Base-by-base conservation (phyloP, 768 basidiomycete genomes). In the Pisolithus marmoratus region DNA sequence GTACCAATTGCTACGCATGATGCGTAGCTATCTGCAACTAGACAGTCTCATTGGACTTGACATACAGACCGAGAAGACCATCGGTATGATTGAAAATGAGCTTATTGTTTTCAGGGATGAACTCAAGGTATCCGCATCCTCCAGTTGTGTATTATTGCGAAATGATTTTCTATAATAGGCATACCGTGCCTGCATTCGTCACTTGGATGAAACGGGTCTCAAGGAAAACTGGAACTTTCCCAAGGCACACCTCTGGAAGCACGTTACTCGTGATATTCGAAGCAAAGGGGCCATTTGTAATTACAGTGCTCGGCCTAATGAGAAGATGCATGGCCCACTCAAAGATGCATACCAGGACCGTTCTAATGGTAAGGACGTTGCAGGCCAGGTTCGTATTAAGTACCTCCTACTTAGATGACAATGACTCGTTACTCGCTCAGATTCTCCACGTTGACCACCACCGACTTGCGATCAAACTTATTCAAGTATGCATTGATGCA, bases 301-400 rank as follows among this genome's bases (percentile, higher is more conserved):
- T 40, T 71, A 63, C 46, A 68, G 63, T 27, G 69, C 67, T 4
- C 67, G 67, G 50, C 59, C 59, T 1, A 67, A 65, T 44, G 67
- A 74, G 47, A 54, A 63, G 8, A 48, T 58, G 17, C 68, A 74
- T 48, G 48, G 63, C 0, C 55, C 58, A 0, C 31, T 68, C 6
- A 68, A 70, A 34, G 53, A 50, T 0, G 53, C 49, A 6, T 72
- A 71, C 38, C 57, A 51, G 7, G 29, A 24, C 2, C 54, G 55
- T 5, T 69, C 70, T 1, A 73, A 74, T 49, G 68, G 67, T 54
- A 69, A 67, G 43, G 43, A 72, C 46, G 58, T 70, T 27, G 67
- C 59, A 0, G 37, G 38, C 0, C 71, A 72, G 62, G 72, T 71
- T 22, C 14, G 17, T 24, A 26, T 47, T 22, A 20, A 15, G 19